phyloP scores from a whole-genome alignment of 768 basidiomycete species.

The Lenzites betulinus region DNA sequence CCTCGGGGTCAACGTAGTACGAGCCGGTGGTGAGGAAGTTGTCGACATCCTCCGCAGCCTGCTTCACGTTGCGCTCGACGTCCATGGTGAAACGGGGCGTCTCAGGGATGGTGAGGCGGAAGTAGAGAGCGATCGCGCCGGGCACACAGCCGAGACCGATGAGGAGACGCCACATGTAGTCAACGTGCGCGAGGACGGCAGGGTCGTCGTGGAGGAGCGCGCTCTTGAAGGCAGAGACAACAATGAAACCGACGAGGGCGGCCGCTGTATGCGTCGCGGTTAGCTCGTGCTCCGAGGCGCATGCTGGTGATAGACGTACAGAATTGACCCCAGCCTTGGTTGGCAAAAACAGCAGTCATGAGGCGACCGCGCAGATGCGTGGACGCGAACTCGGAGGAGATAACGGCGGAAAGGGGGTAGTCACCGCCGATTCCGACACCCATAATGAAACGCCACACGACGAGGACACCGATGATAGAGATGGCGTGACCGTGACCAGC shows the following conservation, averaged over 20 bases:
- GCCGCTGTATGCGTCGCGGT: constrained; percentile 48
- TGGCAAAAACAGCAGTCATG: constrained; percentile 87
- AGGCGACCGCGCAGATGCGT: constrained; percentile 77
- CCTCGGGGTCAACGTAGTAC: constrained; percentile 54
- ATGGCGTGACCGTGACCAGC: constrained; percentile 68
- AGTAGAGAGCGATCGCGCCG: constrained; percentile 80
- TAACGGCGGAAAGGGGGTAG: constrained; percentile 83
- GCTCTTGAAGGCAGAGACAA: constrained; percentile 69
- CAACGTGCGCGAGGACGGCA: constrained; percentile 52
- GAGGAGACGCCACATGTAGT: constrained; percentile 83
- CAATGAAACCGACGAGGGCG: constrained; percentile 63
- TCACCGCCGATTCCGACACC: constrained; percentile 89
- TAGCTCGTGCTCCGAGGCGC: not conserved
- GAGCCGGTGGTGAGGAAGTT: constrained; percentile 57
- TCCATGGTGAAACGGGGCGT: constrained; percentile 94
- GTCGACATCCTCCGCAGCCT: constrained; percentile 74
- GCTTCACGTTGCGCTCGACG: constrained; percentile 79
- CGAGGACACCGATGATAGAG: constrained; percentile 70
- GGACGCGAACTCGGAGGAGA: constrained; percentile 86
- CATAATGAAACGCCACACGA: constrained; percentile 86
- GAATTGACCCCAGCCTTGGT: constrained; percentile 88
- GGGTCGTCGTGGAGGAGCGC: constrained; percentile 49
- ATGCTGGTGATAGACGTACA: constrained; percentile 39
- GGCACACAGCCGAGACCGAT: constrained; percentile 89
- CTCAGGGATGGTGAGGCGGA: constrained; percentile 91